Percentiles rank a stretch among this genome's conserved stretches.
These are phyloP conservation scores for Termitomyces sp. DNA, from an alignment of 768 basidiomycete species.

Conservation along the genomic window DNA sequence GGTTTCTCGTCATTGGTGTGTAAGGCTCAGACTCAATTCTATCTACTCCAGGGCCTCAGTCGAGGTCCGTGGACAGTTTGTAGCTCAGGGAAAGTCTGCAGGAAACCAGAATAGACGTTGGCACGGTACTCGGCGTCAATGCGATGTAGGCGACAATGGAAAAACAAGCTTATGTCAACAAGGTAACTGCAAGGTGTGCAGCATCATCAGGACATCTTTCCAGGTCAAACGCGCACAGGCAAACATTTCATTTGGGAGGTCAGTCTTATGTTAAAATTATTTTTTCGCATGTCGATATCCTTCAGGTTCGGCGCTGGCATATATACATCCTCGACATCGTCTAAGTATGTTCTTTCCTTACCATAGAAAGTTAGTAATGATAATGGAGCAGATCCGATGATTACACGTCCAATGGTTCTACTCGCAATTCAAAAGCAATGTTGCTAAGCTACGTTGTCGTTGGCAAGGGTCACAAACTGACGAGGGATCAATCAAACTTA, in stretches of 20 bases:
- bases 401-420: neutral
- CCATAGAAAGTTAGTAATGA: slow-evolving; percentile 34
- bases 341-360: slow-evolving; percentile 37
- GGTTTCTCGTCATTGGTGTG: slow-evolving; percentile 4
- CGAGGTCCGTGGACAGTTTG: slow-evolving; percentile 37
- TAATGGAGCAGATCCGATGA: neutral
- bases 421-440: neutral
- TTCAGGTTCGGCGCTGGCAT: slow-evolving; percentile 62
- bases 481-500: slow-evolving; percentile 47
- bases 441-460: slow-evolving; percentile 72
- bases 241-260: slow-evolving; percentile 57
- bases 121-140: slow-evolving; percentile 66
- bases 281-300: slow-evolving; percentile 4
- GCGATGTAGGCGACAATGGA: slow-evolving; percentile 59
- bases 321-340: slow-evolving; percentile 75
- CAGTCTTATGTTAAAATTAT: neutral
- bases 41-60: slow-evolving; percentile 37
- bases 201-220: slow-evolving; percentile 58
- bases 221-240: slow-evolving; percentile 57
- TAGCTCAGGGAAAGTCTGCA: slow-evolving; percentile 41
- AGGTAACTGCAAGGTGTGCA: slow-evolving; percentile 53
- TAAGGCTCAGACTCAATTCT: neutral
- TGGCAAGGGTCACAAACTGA: slow-evolving; percentile 63
- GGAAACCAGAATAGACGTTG: slow-evolving; percentile 72
- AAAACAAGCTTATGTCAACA: slow-evolving; percentile 49